phyloP scores from a whole-genome alignment of 116 monocot species.

The Papilionanthe hybrid region DNA sequence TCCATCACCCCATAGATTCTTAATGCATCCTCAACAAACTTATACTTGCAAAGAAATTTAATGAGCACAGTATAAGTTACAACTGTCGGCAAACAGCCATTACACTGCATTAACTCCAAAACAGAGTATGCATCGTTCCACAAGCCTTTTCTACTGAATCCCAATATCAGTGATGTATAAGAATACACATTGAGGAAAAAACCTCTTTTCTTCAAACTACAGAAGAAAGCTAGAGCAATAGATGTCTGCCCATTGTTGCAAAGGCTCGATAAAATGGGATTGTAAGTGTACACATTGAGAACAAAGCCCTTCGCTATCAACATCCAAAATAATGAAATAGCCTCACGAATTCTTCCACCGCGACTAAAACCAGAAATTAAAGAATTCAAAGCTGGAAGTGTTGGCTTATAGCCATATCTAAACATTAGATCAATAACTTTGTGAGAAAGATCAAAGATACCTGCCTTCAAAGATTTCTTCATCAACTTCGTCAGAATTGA shows the following conservation, averaged over 20 bases:
- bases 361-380: conserved; percentile 28
- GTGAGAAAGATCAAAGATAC: conserved; percentile 15
- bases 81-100: conserved; percentile 39
- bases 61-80: conserved; percentile 50
- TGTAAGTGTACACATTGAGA: conserved; percentile 40
- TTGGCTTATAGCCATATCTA: conserved; percentile 26
- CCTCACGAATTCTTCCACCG: conserved; percentile 18
- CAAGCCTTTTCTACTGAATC: conserved; percentile 40
- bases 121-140: conserved; percentile 42
- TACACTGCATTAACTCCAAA: conserved; percentile 32
- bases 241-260: conserved; percentile 35
- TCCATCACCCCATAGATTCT: conserved; percentile 24
- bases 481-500: conserved; percentile 26
- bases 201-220: conserved; percentile 43
- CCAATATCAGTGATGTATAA: conserved; percentile 52
- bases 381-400: conserved; percentile 20
- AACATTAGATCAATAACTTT: conserved; percentile 37
- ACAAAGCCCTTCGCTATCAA: conserved; percentile 31
- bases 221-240: conserved; percentile 44
- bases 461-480: conserved; percentile 39
- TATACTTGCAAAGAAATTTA: conserved; percentile 41
- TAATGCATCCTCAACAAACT: conserved; percentile 25
- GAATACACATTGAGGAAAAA: conserved; percentile 36
- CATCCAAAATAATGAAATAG: conserved; percentile 28
- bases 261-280: conserved; percentile 51